phyloP scores from a whole-genome alignment of 805 yeast species.

The Saitoella complicata region DNA sequence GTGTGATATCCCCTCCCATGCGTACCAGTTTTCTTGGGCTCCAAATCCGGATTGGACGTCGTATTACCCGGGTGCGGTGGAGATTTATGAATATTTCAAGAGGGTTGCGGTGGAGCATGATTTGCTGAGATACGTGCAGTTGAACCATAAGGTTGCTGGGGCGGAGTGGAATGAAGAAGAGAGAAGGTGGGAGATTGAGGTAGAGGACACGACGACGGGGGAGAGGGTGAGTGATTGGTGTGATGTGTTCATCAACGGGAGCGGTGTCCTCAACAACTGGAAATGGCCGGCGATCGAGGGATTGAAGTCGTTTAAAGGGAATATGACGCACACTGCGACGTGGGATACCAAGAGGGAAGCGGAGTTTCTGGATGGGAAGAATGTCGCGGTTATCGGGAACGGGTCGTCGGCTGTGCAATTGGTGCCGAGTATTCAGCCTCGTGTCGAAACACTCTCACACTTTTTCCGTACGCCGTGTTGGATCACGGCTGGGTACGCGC shows the following conservation, averaged over 20 bases:
- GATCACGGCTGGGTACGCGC: no score
- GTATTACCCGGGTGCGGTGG: constrained; percentile 15
- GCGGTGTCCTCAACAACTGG: constrained; percentile 16
- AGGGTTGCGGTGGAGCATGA: constrained; percentile 15
- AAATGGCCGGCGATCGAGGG: constrained; percentile 19
- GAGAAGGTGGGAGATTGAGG: constrained; percentile 8
- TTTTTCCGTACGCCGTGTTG: constrained; percentile 4
- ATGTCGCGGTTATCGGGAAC: constrained; percentile 21
- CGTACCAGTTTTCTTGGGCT: constrained; percentile 17
- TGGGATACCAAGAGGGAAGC: constrained; percentile 17
- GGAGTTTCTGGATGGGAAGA: constrained; percentile 12
- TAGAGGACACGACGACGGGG: constrained; percentile 5
- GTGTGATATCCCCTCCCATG: constrained; percentile 18
- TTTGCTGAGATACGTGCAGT: constrained; percentile 11
- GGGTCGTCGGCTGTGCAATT: constrained; percentile 24
- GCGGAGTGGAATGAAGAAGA: constrained; percentile 12
- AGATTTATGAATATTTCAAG: constrained; percentile 15
- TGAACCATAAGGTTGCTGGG: constrained; percentile 10
- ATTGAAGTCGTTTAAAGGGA: constrained; percentile 17
- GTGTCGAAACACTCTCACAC: constrained; percentile 14
- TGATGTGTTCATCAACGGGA: constrained; percentile 3
- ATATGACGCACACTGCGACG: constrained; percentile 19
- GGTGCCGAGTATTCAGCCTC: constrained; percentile 15
- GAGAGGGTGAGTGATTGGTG: constrained; percentile 2
- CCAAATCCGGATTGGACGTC: constrained; percentile 18